A percentile compares a stretch with the other conserved stretches of the same genome.
Evolutionary conservation across 768 basidiomycete genomes (phyloP).

Genomic region (Coprinopsis sp.): DNA sequence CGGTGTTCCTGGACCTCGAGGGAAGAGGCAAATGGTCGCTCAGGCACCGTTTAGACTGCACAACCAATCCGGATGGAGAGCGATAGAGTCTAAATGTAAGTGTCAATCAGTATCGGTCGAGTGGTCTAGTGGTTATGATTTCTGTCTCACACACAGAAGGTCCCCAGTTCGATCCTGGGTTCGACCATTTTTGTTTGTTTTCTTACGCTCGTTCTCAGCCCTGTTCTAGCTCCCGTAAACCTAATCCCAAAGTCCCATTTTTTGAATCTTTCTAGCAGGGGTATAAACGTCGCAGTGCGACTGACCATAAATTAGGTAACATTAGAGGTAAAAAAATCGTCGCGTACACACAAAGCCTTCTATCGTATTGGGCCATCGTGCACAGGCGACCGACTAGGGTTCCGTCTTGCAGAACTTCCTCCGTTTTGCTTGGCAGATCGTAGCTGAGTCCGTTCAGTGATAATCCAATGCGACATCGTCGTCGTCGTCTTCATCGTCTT

Average conservation of each 20-base stretch:
- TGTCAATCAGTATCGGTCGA: no score
- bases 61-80: no score
- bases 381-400: conserved; percentile 56
- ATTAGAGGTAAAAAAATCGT: no score
- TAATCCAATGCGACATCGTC: conserved; percentile 34
- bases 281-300: no score
- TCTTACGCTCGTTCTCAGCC: not conserved
- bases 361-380: no score
- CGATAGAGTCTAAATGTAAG: no score
- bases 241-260: conserved; percentile 10
- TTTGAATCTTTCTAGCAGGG: no score
- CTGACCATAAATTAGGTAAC: no score
- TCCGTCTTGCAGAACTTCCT: conserved; percentile 40
- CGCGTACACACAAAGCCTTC: no score
- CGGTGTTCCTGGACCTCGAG: no score
- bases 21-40: no score
- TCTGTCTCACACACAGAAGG: conserved; percentile 37
- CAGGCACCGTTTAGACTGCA: no score
- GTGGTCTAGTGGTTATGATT: conserved; percentile 53
- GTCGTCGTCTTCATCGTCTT: conserved; percentile 47
- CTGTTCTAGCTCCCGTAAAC: not conserved
- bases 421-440: conserved; percentile 19
- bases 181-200: conserved; percentile 30
- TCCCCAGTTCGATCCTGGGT: conserved; percentile 37
- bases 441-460: conserved; percentile 42